Percentiles rank a stretch among this genome's conserved stretches.
phyloP scores from a whole-genome alignment of 345 rosid species.

The Lagerstroemia speciosa region DNA sequence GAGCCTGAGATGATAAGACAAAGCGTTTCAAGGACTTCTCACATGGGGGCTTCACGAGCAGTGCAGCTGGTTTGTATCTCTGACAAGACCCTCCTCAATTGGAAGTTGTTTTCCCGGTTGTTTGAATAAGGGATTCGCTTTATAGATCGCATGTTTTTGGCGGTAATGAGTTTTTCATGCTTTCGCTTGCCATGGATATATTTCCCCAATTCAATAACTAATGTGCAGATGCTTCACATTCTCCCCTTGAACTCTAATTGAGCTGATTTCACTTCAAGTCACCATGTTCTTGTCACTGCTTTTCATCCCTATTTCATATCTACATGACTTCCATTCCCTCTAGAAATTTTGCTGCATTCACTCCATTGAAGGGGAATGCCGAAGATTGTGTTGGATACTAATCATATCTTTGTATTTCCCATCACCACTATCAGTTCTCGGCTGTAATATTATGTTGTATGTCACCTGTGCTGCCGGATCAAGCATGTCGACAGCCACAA shows the following conservation, averaged over 20 bases:
- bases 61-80: neutral
- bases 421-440: too few relatives aligned
- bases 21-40: neutral
- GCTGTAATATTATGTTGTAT: too few relatives aligned
- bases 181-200: neutral
- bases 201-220: constrained; percentile 1
- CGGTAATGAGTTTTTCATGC: neutral
- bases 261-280: too few relatives aligned
- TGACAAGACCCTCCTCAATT: neutral
- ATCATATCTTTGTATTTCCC: too few relatives aligned
- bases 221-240: neutral
- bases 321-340: neutral
- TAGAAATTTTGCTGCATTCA: constrained; percentile 14
- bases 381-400: too few relatives aligned
- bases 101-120: neutral
- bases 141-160: neutral
- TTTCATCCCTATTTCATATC: constrained; percentile 20
- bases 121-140: neutral
- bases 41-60: neutral
- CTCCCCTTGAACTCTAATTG: neutral
- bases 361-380: too few relatives aligned
- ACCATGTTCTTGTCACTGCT: neutral
- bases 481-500: too few relatives aligned
- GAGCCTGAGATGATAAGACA: constrained; percentile 36
- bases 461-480: too few relatives aligned